Evolutionary conservation across 371 early-diverging fungal genomes (phyloP), one percentile per base, ranked within the genome.

Genomic region (Cokeromyces recurvatus): DNA sequence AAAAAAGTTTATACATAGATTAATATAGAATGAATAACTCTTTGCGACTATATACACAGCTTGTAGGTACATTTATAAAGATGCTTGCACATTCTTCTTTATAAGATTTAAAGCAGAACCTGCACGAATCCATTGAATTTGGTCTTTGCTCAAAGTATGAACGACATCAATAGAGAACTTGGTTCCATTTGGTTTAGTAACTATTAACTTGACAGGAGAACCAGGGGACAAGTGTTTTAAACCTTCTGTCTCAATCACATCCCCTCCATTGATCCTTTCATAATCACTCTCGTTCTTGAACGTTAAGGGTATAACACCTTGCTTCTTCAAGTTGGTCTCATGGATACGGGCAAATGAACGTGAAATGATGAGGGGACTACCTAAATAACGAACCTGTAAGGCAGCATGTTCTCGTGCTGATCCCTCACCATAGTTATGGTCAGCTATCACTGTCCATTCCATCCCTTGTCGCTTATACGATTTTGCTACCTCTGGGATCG

Each of bases 261-360:
- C 91, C 1, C 85, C 77, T 32, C 88, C 86, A 35, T 77, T 67
- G 54, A 94, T 75, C 57, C 71, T 74, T 38, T 91, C 81, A 73
- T 91, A 96, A 64, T 95, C 90, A 9, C 64, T 74, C 34, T 80
- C 83, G 60, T 93, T 73, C 32, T 80, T 87, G 66, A 97, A 95
- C 2, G 91, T 90, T 41, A 97, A 70, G 20, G 97, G 96, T 41
- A 97, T 74, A 23, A 97, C 89, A 52, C 97, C 97, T 71, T 97
- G 97, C 78, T 95, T 97, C 85, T 97, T 97, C 60, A 97, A 69
- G 74, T 97, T 97, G 55, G 97, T 97, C 70, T 97, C 93, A 68
- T 97, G 97, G 76, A 97, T 97, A 66, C 97, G 91, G 21, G 97
- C 97, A 78, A 97, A 97, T 24, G 90, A 90, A 46, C 88, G 81